Base-by-base conservation (phyloP, 306 rosid species). In the Prunus kanzakura region DNA sequence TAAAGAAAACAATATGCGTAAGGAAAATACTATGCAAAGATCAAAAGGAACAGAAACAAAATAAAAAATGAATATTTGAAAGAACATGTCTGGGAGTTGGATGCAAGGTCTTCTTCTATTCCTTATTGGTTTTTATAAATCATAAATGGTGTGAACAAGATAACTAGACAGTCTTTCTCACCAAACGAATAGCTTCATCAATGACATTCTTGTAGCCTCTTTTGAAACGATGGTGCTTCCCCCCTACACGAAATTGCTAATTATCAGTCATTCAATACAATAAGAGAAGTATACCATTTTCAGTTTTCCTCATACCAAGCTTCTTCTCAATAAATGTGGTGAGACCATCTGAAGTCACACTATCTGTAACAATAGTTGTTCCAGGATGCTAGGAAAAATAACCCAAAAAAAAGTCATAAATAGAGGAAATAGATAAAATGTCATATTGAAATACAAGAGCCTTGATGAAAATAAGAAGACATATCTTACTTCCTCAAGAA, bases 151-250 rank as follows among this genome's bases (percentile, higher is more conserved):
- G 11, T 50, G 45, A 64, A 32, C 67, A 51, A 64, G 69, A 81
- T 38, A 80, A 80, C 74, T 30, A 43, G 46, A 66, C 22, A 18
- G 16, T 78, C 73, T 76, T 72, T 61, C 88, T 79, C 84, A 92
- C 98, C 96, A 95, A 86, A 63, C 97, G 96, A 81, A 92, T 87
- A 63, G 98, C 97, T 87, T 95, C 97, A 75, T 95, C 98, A 66
- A 90, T 95, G 83, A 95, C 98, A 79, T 95, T 95, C 86, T 89
- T 95, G 90, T 95, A 92, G 86, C 98, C 97, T 83, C 97, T 92
- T 82, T 89, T 92, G 88, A 95, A 95, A 75, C 97, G 94, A 75
- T 88, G 98, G 80, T 95, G 98, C 82, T 85, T 95, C 45, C 97
- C 98, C 75, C 96, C 98, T 95, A 52, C 52, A 80, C 79, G 78